A percentile compares a stretch with the other conserved stretches of the same genome.
These are phyloP conservation scores for Microcyclosporella mali DNA, from an alignment of 2,329 filamentous ascomycete genomes.

Conservation along the genomic window DNA sequence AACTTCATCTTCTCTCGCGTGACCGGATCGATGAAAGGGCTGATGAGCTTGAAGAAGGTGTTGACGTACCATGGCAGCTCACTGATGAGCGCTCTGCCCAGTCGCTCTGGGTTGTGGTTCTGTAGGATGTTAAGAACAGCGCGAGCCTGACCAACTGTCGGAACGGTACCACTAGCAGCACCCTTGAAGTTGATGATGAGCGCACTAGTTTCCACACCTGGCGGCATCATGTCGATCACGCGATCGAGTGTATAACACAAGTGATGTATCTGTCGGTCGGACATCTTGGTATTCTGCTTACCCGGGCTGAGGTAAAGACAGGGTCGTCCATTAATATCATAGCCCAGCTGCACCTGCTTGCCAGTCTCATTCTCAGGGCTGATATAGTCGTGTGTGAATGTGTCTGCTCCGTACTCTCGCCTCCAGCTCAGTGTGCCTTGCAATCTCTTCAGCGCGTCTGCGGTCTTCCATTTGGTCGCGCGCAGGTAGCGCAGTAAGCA, in stretches of 20 bases:
- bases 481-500: constrained; percentile 89
- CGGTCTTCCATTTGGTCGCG: constrained; percentile 81
- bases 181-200: constrained; percentile 89
- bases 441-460: constrained; percentile 71
- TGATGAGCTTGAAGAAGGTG: constrained; percentile 94
- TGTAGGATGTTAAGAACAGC: constrained; percentile 89
- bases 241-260: constrained; percentile 94
- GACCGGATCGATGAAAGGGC: constrained; percentile 89
- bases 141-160: constrained; percentile 67
- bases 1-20: constrained; percentile 95
- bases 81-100: constrained; percentile 82
- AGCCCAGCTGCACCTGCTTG: constrained; percentile 86
- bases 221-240: constrained; percentile 77
- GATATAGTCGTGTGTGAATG: constrained; percentile 77
- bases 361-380: constrained; percentile 92
- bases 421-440: constrained; percentile 80
- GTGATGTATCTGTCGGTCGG: constrained; percentile 83
- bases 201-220: constrained; percentile 78
- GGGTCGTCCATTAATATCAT: constrained; percentile 75
- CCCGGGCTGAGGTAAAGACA: constrained; percentile 87
- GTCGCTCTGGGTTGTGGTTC: constrained; percentile 87
- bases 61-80: constrained; percentile 88
- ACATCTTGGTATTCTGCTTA: constrained; percentile 84
- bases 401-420: constrained; percentile 77
- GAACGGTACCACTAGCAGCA: constrained; percentile 68